Evolutionary conservation across 441 rosid species (phyloP).

Genomic region (Populus hybrid): DNA sequence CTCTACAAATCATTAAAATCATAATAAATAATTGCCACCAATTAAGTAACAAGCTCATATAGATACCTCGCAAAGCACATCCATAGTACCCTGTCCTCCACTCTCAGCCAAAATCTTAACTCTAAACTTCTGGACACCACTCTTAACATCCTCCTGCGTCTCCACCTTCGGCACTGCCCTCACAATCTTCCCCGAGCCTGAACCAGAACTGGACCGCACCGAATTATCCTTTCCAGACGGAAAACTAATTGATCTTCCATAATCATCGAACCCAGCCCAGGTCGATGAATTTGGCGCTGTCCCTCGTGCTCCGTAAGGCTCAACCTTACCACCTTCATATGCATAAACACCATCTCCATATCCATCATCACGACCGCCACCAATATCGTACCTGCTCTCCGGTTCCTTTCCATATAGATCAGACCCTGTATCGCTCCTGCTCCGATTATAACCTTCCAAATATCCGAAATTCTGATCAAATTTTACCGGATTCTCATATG

Average conservation of each 20-base stretch:
- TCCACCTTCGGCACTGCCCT: slow-evolving; percentile 92
- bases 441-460: slow-evolving; percentile 40
- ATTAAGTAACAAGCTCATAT: background rate
- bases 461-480: slow-evolving; percentile 48
- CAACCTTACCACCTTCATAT: slow-evolving; percentile 78
- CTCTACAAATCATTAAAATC: background rate
- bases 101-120: slow-evolving; percentile 88
- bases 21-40: background rate
- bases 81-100: slow-evolving; percentile 80
- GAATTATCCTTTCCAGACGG: slow-evolving; percentile 57
- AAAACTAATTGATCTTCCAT: slow-evolving; percentile 72
- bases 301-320: slow-evolving; percentile 96
- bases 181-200: slow-evolving; percentile 63
- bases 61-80: slow-evolving; percentile 89
- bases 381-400: slow-evolving; percentile 45
- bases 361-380: slow-evolving; percentile 39
- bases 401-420: slow-evolving; percentile 61
- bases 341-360: slow-evolving; percentile 87
- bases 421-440: slow-evolving; percentile 52
- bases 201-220: slow-evolving; percentile 26
- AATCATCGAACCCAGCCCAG: slow-evolving; percentile 82
- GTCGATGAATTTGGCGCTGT: slow-evolving; percentile 79
- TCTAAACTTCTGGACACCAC: slow-evolving; percentile 94
- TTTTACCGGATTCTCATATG: slow-evolving; percentile 51
- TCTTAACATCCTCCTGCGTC: slow-evolving; percentile 68